Conservation (phyloP, 208 protist genomes). For the Histomonas meleagridis region DNA sequence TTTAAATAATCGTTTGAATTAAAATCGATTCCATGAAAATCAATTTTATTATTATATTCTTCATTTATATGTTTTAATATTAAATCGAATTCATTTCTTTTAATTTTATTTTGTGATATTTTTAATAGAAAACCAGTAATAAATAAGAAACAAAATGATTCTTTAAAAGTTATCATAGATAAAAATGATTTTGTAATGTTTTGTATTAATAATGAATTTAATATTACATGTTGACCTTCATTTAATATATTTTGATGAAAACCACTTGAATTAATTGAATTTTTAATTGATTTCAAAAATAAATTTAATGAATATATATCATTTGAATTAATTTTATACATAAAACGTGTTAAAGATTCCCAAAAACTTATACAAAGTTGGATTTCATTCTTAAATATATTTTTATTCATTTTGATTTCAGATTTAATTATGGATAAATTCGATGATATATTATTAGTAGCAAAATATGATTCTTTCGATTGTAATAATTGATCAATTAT, state of each 20-base stretch:
- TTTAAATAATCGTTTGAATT: neutral
- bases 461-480: slow-evolving; percentile 31
- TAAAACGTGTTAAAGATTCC: neutral
- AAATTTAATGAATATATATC: neutral
- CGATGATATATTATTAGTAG: neutral
- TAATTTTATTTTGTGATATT: neutral
- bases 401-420: neutral
- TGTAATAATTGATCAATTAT: neutral
- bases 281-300: neutral
- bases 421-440: neutral
- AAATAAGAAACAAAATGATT: neutral
- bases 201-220: neutral
- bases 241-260: neutral
- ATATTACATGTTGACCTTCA: neutral
- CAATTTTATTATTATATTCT: neutral
- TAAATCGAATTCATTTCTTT: neutral
- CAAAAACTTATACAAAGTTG: neutral
- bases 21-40: neutral
- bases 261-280: neutral
- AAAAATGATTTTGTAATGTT: neutral
- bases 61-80: neutral
- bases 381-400: neutral
- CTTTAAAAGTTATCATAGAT: neutral
- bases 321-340: neutral
- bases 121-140: neutral